Conservation (phyloP, 2,329 filamentous ascomycete species). For the Penicillium sp. region DNA sequence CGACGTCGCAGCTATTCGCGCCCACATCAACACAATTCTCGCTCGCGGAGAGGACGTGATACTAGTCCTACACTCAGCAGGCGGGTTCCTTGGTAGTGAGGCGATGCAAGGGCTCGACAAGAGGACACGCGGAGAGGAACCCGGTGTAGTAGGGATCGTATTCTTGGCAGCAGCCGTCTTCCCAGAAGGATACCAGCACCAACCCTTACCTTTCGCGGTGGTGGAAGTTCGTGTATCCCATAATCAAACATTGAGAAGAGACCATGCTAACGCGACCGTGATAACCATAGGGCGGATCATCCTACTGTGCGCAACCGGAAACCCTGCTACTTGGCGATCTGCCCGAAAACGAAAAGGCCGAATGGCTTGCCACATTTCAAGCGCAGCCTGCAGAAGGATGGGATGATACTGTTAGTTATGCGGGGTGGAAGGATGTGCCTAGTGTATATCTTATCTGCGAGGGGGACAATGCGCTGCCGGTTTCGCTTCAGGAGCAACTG, state of each 20-base stretch:
- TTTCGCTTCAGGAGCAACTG: not conserved
- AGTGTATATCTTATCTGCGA: conserved; percentile 3
- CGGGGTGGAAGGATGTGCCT: conserved; percentile 2
- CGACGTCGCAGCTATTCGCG: not conserved
- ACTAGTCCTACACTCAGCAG: conserved; percentile 1
- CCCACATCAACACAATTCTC: not conserved
- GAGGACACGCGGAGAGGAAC: not conserved
- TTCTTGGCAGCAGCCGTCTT: not conserved
- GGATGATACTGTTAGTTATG: not conserved
- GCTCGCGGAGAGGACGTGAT: not conserved
- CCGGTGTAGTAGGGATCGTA: not conserved
- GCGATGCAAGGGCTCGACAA: conserved; percentile 1
- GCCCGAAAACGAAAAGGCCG: not conserved
- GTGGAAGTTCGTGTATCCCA: not conserved
- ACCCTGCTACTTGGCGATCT: not conserved
- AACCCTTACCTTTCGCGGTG: conserved; percentile 1
- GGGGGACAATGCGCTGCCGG: not conserved
- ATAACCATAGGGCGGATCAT: not conserved
- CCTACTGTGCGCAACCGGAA: not conserved
- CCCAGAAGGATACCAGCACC: conserved; percentile 1
- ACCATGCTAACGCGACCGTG: not conserved
- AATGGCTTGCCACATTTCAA: not conserved
- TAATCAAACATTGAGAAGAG: not conserved
- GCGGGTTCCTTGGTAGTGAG: conserved; percentile 3
- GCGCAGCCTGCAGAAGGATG: not conserved